These are phyloP conservation scores for Cryptococcus sp. DNA, from an alignment of 1,284 basidiomycete species.

Conservation along the genomic window DNA sequence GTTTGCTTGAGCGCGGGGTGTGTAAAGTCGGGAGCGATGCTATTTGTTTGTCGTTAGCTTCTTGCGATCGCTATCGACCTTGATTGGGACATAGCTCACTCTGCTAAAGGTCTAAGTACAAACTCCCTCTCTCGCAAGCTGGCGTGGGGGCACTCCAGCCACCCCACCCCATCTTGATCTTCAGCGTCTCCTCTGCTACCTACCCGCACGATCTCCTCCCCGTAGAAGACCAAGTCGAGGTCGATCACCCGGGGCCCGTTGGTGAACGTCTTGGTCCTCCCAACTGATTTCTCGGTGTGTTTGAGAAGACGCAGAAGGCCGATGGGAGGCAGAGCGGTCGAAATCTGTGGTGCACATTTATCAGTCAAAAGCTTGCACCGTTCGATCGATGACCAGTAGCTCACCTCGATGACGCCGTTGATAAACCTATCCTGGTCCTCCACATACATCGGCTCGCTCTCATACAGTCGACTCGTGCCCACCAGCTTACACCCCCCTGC, in stretches of 20 bases:
- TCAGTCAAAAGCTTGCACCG: neutral
- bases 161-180: constrained; percentile 55
- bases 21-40: constrained; percentile 57
- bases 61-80: neutral
- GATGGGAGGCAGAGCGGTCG: constrained; percentile 66
- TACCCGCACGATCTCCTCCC: constrained; percentile 61
- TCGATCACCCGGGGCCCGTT: constrained; percentile 91
- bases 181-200: constrained; percentile 48
- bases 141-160: constrained; percentile 81
- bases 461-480: constrained; percentile 88
- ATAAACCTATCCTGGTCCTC: constrained; percentile 83
- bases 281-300: constrained; percentile 68
- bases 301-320: constrained; percentile 69
- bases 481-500: constrained; percentile 54
- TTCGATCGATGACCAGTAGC: constrained; percentile 30
- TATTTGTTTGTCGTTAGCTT: constrained; percentile 1
- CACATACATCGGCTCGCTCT: constrained; percentile 94
- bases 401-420: constrained; percentile 84
- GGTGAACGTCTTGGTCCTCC: constrained; percentile 73
- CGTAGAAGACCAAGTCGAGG: constrained; percentile 83
- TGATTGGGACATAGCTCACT: constrained; percentile 58
- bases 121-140: constrained; percentile 82
- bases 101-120: constrained; percentile 79
- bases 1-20: constrained; percentile 60
- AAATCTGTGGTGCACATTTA: constrained; percentile 55